Conservation (phyloP, 2,329 filamentous ascomycete species). For the Stagonosporopsis chrysanthemi region DNA sequence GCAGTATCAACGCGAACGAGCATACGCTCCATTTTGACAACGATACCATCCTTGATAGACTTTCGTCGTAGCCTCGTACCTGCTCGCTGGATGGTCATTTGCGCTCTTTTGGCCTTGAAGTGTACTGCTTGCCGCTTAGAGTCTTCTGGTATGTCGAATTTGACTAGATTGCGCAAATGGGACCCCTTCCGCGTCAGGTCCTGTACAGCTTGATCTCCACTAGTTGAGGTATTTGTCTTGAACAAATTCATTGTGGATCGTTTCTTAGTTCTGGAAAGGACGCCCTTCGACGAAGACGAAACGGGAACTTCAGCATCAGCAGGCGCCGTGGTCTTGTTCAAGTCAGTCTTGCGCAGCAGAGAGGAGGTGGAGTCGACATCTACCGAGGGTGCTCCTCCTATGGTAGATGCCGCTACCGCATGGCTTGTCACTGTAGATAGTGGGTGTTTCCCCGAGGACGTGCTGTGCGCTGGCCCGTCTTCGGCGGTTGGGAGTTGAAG, state of each 20-base stretch:
- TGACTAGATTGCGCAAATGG: constrained; percentile 48
- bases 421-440: constrained; percentile 41
- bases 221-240: constrained; percentile 15
- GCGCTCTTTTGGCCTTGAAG: constrained; percentile 49
- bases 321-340: constrained; percentile 36
- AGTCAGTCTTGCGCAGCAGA: constrained; percentile 47
- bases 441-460: constrained; percentile 38
- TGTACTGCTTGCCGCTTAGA: constrained; percentile 49
- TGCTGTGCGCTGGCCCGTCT: constrained; percentile 25
- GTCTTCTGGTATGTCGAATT: constrained; percentile 54
- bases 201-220: constrained; percentile 15
- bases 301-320: constrained; percentile 29
- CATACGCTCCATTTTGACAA: constrained; percentile 74
- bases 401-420: constrained; percentile 32
- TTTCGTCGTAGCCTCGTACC: constrained; percentile 48
- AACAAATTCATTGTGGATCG: constrained; percentile 35
- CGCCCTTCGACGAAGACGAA: constrained; percentile 34
- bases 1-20: constrained; percentile 67
- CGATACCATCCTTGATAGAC: constrained; percentile 63
- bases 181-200: constrained; percentile 38
- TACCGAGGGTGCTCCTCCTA: constrained; percentile 41
- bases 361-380: constrained; percentile 48
- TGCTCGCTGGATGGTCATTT: constrained; percentile 48
- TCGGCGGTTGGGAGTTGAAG: constrained; percentile 38
- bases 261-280: constrained; percentile 39